These are phyloP conservation scores for Apiospora kogelbergensis DNA, from an alignment of 2,329 filamentous ascomycete species.

Conservation along the genomic window DNA sequence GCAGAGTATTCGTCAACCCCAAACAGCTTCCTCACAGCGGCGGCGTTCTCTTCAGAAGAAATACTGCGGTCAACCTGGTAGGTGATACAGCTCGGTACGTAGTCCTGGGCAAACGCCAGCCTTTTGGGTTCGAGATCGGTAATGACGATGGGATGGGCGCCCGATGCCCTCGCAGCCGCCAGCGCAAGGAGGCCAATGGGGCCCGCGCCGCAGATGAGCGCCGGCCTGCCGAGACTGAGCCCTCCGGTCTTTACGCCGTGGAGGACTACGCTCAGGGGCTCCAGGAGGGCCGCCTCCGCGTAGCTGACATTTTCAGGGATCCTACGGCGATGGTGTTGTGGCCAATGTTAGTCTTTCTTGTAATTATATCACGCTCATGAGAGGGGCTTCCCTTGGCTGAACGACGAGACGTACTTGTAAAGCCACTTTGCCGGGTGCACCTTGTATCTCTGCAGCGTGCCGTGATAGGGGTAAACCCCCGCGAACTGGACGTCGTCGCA, in stretches of 20 bases:
- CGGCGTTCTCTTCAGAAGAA: conserved; percentile 49
- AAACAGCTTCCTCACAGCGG: conserved; percentile 54
- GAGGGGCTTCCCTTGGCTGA: not conserved
- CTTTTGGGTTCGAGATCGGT: conserved; percentile 60
- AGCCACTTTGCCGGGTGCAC: conserved; percentile 61
- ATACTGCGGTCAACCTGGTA: conserved; percentile 51
- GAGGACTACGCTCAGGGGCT: conserved; percentile 63
- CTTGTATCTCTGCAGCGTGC: conserved; percentile 62
- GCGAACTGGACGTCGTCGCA: conserved; percentile 62
- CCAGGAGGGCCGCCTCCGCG: conserved; percentile 61
- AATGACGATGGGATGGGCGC: conserved; percentile 63
- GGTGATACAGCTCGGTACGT: conserved; percentile 53
- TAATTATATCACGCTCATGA: no score
- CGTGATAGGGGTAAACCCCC: conserved; percentile 60
- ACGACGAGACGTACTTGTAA: conserved; percentile 40
- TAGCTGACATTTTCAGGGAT: conserved; percentile 57
- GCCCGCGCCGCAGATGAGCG: conserved; percentile 61
- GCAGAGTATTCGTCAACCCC: conserved; percentile 51
- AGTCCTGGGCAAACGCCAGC: conserved; percentile 56
- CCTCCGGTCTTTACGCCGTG: conserved; percentile 56
- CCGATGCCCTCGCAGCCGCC: conserved; percentile 58
- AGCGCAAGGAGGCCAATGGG: conserved; percentile 62
- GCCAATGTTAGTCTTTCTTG: no score
- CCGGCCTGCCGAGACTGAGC: conserved; percentile 53
- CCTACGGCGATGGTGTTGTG: conserved; percentile 20